These are phyloP conservation scores for Xylaria sp. DNA, from an alignment of 2,329 filamentous ascomycete species.

Conservation along the genomic window DNA sequence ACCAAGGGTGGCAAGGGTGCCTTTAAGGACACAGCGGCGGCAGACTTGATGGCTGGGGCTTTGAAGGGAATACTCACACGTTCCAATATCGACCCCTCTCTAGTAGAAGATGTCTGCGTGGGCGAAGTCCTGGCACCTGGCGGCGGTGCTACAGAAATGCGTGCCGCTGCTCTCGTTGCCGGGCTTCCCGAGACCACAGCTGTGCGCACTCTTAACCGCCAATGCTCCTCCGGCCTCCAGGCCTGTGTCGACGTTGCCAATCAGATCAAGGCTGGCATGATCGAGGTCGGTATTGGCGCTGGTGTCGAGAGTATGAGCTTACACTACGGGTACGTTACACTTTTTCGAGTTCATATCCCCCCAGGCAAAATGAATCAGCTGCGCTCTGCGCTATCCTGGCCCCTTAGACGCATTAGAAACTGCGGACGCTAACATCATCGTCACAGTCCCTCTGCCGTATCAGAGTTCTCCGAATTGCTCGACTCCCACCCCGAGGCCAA, in stretches of 20 bases:
- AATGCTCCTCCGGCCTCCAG: constrained; percentile 92
- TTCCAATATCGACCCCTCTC: constrained; percentile 83
- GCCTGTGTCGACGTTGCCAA: constrained; percentile 94
- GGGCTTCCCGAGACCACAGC: constrained; percentile 86
- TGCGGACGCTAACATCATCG: constrained; percentile 7
- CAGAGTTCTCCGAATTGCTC: constrained; percentile 90
- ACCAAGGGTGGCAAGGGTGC: constrained; percentile 92
- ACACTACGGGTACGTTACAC: constrained; percentile 76
- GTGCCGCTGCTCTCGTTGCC: constrained; percentile 86
- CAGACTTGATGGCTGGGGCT: constrained; percentile 84
- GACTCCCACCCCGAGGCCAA: constrained; percentile 80
- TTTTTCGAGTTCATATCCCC: not conserved
- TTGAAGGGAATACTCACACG: constrained; percentile 82
- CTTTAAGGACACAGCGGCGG: constrained; percentile 91
- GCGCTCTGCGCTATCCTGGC: too few species aligned
- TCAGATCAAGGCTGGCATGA: constrained; percentile 89
- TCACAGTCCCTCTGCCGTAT: constrained; percentile 76
- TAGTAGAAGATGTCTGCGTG: constrained; percentile 92
- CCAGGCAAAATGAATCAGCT: not conserved
- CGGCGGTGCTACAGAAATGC: constrained; percentile 95
- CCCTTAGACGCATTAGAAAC: not conserved
- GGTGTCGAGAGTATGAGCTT: constrained; percentile 96
- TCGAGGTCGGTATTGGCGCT: constrained; percentile 90
- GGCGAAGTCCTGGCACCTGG: constrained; percentile 91
- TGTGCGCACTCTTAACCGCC: constrained; percentile 88